phyloP scores from a whole-genome alignment of 306 rosid species.

The Trifolium dubium region DNA sequence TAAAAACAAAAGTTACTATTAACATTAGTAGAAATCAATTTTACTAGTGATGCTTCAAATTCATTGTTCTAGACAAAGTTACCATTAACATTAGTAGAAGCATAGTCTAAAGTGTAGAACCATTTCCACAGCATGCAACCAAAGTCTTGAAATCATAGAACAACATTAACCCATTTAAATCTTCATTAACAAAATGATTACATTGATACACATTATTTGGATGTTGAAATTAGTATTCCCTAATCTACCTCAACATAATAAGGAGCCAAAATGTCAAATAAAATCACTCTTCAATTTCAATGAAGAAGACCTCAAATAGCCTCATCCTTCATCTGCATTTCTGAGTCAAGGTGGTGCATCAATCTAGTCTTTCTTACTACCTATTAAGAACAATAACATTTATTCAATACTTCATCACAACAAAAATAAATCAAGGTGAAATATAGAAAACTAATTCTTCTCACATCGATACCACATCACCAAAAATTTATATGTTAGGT shows the following conservation, averaged over 20 bases:
- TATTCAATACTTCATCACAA: slow-evolving; percentile 1
- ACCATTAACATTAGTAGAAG: neutral
- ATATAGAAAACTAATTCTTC: too few relatives aligned
- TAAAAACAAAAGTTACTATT: neutral
- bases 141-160: too few relatives aligned
- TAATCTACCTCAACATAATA: slow-evolving; percentile 27
- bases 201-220: slow-evolving; percentile 38
- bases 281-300: slow-evolving; percentile 40
- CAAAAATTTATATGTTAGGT: neutral
- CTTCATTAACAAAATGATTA: slow-evolving; percentile 22
- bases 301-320: slow-evolving; percentile 35
- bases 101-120: neutral
- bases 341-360: slow-evolving; percentile 37
- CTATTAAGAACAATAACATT: slow-evolving; percentile 22
- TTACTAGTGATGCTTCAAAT: neutral
- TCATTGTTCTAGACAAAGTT: neutral
- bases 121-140: too few relatives aligned
- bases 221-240: slow-evolving; percentile 30
- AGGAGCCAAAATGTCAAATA: slow-evolving; percentile 42
- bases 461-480: neutral
- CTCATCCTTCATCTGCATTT: slow-evolving; percentile 43
- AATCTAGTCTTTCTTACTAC: slow-evolving; percentile 53
- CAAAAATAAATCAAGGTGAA: too few relatives aligned
- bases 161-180: slow-evolving; percentile 17
- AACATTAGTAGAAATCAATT: too few relatives aligned